Conservation (phyloP, 345 rosid genomes). For the Brassica cretica region DNA sequence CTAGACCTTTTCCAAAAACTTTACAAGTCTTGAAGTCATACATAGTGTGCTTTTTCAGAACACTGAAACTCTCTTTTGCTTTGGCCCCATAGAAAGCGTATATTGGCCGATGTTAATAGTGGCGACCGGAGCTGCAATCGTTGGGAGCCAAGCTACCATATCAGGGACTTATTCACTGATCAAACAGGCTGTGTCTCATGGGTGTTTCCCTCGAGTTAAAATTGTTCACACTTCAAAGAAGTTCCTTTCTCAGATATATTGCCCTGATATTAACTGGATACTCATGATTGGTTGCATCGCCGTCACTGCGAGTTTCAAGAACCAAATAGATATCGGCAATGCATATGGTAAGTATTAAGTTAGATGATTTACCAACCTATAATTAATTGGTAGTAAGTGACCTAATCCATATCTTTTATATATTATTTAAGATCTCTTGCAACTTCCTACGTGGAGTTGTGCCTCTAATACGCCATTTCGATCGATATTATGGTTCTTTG, state of each 20-base stretch:
- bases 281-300: conserved; percentile 76
- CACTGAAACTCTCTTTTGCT: conserved; percentile 11
- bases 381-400: background rate
- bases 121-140: conserved; percentile 72
- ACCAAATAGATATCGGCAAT: conserved; percentile 74
- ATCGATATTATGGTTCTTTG: background rate
- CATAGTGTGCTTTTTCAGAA: background rate
- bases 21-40: background rate
- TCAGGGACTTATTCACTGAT: conserved; percentile 73
- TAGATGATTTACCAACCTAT: background rate
- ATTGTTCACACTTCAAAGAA: conserved; percentile 79
- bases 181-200: conserved; percentile 77
- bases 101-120: conserved; percentile 74
- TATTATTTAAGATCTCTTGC: background rate
- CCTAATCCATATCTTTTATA: background rate
- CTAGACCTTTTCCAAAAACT: background rate
- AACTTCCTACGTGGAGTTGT: too few relatives aligned
- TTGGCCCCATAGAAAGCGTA: conserved; percentile 47
- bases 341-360: conserved; percentile 60
- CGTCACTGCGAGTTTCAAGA: conserved; percentile 70
- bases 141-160: conserved; percentile 81
- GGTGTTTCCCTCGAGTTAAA: conserved; percentile 79
- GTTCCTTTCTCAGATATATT: conserved; percentile 62
- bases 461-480: too few relatives aligned
- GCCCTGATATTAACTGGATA: conserved; percentile 80